phyloP scores from a whole-genome alignment of 2,329 filamentous ascomycete species.

The Elsinoe batatas region DNA sequence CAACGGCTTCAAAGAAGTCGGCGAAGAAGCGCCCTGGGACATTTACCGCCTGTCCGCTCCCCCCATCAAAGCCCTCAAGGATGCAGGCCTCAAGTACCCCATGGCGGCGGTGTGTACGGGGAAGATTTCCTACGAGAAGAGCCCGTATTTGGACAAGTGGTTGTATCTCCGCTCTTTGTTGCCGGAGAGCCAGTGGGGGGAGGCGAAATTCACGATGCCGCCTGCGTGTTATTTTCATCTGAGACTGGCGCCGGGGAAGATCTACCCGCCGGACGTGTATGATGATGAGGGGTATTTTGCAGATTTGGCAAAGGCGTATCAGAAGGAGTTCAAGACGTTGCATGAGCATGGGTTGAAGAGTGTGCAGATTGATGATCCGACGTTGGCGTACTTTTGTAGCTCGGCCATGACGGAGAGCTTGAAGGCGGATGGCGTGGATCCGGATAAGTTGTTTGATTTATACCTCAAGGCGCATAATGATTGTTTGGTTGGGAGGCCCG shows the following conservation, averaged over 20 bases:
- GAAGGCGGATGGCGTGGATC: conserved; percentile 28
- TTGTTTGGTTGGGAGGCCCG: conserved; percentile 26
- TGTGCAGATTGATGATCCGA: conserved; percentile 32
- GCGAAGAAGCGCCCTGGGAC: conserved; percentile 28
- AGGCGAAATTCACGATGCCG: conserved; percentile 32
- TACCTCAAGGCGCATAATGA: conserved; percentile 31
- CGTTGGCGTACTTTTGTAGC: conserved; percentile 31
- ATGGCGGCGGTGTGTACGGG: conserved; percentile 30
- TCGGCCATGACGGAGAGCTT: conserved; percentile 28
- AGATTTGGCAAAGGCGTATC: conserved; percentile 28
- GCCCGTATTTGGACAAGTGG: conserved; percentile 30
- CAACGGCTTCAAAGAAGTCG: conserved; percentile 28
- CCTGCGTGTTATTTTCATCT: conserved; percentile 31
- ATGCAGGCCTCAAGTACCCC: conserved; percentile 30
- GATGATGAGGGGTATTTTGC: conserved; percentile 28
- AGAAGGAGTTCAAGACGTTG: conserved; percentile 29
- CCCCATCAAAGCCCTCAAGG: conserved; percentile 29
- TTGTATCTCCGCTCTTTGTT: conserved; percentile 25
- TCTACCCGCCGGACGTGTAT: conserved; percentile 27
- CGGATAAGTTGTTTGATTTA: conserved; percentile 28
- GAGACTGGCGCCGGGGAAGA: conserved; percentile 27
- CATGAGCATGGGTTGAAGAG: conserved; percentile 27
- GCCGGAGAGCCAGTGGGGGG: conserved; percentile 26
- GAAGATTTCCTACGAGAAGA: conserved; percentile 28
- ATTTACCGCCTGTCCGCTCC: conserved; percentile 27